These are phyloP conservation scores for Vitis hybrid DNA, from an alignment of 177 flowering plant species.

Conservation along the genomic window DNA sequence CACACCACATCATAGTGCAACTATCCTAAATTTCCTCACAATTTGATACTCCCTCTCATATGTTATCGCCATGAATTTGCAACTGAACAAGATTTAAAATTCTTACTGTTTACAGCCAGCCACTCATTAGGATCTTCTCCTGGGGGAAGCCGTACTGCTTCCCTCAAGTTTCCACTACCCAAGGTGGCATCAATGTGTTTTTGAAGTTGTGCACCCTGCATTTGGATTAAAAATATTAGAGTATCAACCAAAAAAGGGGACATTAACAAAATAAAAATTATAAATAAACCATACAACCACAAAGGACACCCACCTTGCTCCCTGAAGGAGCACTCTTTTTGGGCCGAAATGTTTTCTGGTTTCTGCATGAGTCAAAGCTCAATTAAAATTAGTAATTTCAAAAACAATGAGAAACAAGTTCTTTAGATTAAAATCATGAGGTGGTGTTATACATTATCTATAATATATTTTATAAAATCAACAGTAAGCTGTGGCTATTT, in stretches of 20 bases:
- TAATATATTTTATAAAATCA: neutral
- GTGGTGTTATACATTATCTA: neutral
- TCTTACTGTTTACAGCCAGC: slow-evolving; percentile 74
- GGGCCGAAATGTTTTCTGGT: slow-evolving; percentile 78
- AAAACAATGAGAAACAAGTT: neutral
- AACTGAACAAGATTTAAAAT: neutral
- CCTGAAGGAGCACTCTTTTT: slow-evolving; percentile 77
- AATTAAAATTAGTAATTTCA: neutral
- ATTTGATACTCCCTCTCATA: too few species aligned
- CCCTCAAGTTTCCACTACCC: slow-evolving; percentile 80
- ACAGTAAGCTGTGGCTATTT: too few species aligned
- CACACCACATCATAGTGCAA: too few species aligned
- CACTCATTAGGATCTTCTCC: slow-evolving; percentile 81
- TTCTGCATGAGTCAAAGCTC: slow-evolving; percentile 32
- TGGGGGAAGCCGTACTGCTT: slow-evolving; percentile 70
- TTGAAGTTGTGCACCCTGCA: slow-evolving; percentile 75
- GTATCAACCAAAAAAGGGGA: neutral
- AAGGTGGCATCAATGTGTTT: slow-evolving; percentile 71
- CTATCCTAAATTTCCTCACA: too few species aligned
- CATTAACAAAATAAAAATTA: neutral
- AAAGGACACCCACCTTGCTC: slow-evolving; percentile 48
- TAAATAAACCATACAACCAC: neutral
- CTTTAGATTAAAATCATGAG: neutral
- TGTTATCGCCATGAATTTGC: too few species aligned
- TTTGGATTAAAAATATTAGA: neutral